A percentile compares a stretch with the other conserved stretches of the same genome.
Evolutionary conservation across 345 rosid species (phyloP).

Genomic region (Microcos paniculata): DNA sequence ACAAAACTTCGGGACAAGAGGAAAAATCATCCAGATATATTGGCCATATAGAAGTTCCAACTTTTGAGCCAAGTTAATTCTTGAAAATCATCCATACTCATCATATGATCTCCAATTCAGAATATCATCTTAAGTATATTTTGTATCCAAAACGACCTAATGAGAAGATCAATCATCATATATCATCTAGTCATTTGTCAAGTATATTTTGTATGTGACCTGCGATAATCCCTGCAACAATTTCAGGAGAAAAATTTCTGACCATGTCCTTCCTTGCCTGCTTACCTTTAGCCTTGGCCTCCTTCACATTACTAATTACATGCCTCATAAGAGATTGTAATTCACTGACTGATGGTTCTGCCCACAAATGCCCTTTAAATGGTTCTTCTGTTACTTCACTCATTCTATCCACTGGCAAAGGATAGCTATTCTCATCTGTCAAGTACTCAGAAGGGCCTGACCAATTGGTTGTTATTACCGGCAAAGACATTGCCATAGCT

Average conservation of each 20-base stretch:
- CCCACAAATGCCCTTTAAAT: slow-evolving; percentile 77
- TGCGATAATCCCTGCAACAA: slow-evolving; percentile 57
- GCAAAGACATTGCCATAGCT: slow-evolving; percentile 92
- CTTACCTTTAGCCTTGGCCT: slow-evolving; percentile 57
- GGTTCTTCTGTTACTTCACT: slow-evolving; percentile 72
- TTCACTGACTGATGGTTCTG: slow-evolving; percentile 66
- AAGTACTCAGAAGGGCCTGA: slow-evolving; percentile 81
- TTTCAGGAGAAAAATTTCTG: slow-evolving; percentile 62
- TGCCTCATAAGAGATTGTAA: slow-evolving; percentile 63
- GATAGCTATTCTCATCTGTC: slow-evolving; percentile 68
- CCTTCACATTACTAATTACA: slow-evolving; percentile 47
- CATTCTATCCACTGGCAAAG: slow-evolving; percentile 58
- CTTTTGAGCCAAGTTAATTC: not conserved
- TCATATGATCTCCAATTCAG: not conserved
- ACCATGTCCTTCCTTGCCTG: slow-evolving; percentile 75
- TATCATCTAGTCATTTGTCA: slow-evolving; percentile 25
- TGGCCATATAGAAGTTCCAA: not conserved
- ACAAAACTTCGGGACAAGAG: no score
- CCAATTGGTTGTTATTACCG: slow-evolving; percentile 81
- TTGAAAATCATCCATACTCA: not conserved
- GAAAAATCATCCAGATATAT: not conserved
- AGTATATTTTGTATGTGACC: slow-evolving; percentile 39
- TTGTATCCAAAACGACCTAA: not conserved
- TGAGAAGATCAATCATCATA: not conserved
- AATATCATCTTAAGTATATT: not conserved